Evolutionary conservation across 148 eudicot species (phyloP).

Genomic region (Cornus suecica): DNA sequence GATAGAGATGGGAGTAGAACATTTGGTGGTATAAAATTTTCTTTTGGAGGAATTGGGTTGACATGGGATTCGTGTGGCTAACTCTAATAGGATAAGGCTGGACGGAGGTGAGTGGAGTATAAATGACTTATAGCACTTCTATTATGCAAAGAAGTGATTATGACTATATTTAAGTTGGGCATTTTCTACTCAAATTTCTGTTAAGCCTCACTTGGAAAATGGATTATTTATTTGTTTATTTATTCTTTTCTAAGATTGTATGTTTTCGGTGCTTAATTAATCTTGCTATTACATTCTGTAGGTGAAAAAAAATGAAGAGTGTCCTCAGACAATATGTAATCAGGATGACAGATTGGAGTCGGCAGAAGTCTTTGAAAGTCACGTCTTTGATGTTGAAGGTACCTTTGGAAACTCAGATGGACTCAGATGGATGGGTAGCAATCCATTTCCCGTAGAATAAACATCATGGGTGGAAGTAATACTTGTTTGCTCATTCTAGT

Average conservation of each 20-base stretch:
- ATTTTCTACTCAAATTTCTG: not conserved
- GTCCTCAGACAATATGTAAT: constrained; percentile 24
- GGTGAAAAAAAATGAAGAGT: constrained; percentile 54
- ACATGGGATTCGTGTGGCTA: too few species aligned
- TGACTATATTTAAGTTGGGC: not conserved
- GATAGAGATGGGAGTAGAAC: too few species aligned
- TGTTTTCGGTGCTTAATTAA: not conserved
- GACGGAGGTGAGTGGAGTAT: too few species aligned
- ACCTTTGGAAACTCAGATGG: constrained; percentile 8
- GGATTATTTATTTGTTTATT: not conserved
- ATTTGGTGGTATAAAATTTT: too few species aligned
- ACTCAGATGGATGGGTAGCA: not conserved
- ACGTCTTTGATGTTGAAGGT: constrained; percentile 51
- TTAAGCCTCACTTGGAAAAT: not conserved
- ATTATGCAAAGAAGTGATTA: not conserved
- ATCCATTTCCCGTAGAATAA: too few species aligned
- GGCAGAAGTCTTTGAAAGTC: constrained; percentile 30
- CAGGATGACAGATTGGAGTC: constrained; percentile 30
- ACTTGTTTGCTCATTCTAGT: not conserved
- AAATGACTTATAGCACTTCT: not conserved
- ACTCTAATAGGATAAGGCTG: too few species aligned
- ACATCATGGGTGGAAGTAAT: not conserved
- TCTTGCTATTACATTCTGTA: constrained; percentile 19
- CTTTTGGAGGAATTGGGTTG: too few species aligned
- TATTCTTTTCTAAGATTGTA: not conserved